A percentile compares a stretch with the other conserved stretches of the same genome.
phyloP scores from a whole-genome alignment of 495 filamentous ascomycete species.

The Talaromyces proteolyticus region DNA sequence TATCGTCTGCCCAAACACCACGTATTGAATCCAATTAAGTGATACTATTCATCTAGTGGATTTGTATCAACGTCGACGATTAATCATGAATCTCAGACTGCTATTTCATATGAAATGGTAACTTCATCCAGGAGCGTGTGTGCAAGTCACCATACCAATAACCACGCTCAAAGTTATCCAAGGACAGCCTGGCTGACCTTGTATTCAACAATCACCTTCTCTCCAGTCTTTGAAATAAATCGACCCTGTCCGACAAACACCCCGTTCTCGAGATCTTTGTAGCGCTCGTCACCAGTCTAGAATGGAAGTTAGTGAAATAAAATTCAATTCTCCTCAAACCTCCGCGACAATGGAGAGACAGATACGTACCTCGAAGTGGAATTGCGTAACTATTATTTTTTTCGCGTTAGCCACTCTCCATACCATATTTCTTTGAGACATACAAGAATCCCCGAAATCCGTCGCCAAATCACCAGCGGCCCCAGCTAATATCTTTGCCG shows the following conservation, averaged over 20 bases:
- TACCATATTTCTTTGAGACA: constrained; percentile 17
- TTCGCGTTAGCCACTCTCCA: not conserved
- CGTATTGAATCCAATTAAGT: too few species aligned
- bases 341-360: too few species aligned
- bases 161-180: constrained; percentile 4
- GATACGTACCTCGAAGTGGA: constrained; percentile 45
- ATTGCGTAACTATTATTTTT: constrained; percentile 35
- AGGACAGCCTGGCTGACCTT: constrained; percentile 48
- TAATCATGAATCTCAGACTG: too few species aligned
- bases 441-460: constrained; percentile 50
- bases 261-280: constrained; percentile 45
- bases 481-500: constrained; percentile 31
- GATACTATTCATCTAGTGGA: too few species aligned
- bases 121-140: too few species aligned
- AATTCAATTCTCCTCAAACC: too few species aligned
- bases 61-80: too few species aligned
- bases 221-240: constrained; percentile 47
- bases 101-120: too few species aligned
- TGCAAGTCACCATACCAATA: not conserved
- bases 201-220: constrained; percentile 52
- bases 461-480: constrained; percentile 43
- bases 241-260: constrained; percentile 49
- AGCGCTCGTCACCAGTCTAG: constrained; percentile 38
- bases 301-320: not conserved
- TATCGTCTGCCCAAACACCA: too few species aligned